A percentile compares a stretch with the other conserved stretches of the same genome.
These are phyloP conservation scores for Trichoderma endophyticum DNA, from an alignment of 2,329 filamentous ascomycete species.

Conservation along the genomic window DNA sequence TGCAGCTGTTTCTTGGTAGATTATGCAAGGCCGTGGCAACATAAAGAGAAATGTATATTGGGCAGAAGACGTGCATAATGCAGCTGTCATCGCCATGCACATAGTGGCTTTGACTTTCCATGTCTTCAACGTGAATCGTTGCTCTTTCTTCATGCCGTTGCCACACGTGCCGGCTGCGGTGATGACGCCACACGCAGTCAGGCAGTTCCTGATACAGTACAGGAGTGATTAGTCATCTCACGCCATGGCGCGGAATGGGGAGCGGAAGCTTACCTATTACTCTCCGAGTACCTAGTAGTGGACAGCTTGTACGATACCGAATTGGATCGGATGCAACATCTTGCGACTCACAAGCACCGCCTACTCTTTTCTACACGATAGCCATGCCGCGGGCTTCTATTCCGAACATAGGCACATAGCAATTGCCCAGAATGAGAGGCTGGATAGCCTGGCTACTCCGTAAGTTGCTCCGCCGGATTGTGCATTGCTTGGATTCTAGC, in stretches of 20 bases:
- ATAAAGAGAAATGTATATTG: neutral
- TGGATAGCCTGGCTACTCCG: conserved; percentile 41
- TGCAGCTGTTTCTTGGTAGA: neutral
- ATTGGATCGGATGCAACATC: conserved; percentile 9
- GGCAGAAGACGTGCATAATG: neutral
- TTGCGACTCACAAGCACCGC: conserved; percentile 1
- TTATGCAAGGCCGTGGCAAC: neutral
- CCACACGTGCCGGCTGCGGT: neutral
- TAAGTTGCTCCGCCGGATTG: conserved; percentile 31
- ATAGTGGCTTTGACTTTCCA: neutral
- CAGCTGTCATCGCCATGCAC: neutral
- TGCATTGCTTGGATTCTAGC: conserved; percentile 19
- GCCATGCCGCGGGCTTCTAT: conserved; percentile 31
- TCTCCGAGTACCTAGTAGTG: conserved; percentile 17
- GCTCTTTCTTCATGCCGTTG: neutral
- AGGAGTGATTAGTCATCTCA: neutral
- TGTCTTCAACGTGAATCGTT: neutral
- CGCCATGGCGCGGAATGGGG: neutral
- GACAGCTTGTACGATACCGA: conserved; percentile 19
- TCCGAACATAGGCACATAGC: conserved; percentile 32
- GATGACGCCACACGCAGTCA: neutral
- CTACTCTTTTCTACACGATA: neutral
- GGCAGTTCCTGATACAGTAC: conserved; percentile 1
- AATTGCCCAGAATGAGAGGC: conserved; percentile 40
- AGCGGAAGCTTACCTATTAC: conserved; percentile 2